Conservation (phyloP, 805 yeast genomes). For the Spencermartinsiella europaea region DNA sequence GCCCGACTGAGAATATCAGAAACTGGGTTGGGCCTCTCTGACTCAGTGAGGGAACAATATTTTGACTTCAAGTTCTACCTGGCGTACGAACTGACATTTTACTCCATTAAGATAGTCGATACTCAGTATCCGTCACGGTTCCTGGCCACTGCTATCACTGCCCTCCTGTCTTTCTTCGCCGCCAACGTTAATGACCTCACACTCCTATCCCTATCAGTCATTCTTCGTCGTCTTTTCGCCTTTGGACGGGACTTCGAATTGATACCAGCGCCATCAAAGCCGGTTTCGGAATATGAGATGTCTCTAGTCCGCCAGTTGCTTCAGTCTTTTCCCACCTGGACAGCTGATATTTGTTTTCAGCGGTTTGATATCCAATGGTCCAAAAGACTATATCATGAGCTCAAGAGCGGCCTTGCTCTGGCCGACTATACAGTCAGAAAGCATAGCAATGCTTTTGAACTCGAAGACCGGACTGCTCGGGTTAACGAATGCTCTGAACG, state of each 20-base stretch:
- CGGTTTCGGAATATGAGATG: constrained; percentile 36
- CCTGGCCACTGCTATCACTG: constrained; percentile 59
- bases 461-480: constrained; percentile 24
- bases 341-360: constrained; percentile 39
- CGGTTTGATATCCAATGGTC: constrained; percentile 28
- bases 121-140: constrained; percentile 78
- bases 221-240: constrained; percentile 57
- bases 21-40: constrained; percentile 6
- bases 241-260: constrained; percentile 49
- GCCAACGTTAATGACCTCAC: constrained; percentile 34
- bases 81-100: constrained; percentile 57
- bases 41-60: constrained; percentile 18
- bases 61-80: constrained; percentile 60
- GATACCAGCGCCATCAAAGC: constrained; percentile 41
- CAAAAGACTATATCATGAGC: constrained; percentile 30
- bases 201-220: constrained; percentile 35
- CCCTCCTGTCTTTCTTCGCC: constrained; percentile 50
- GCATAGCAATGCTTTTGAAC: constrained; percentile 21
- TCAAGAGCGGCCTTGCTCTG: constrained; percentile 27
- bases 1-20: constrained; percentile 32
- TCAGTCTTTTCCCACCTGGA: constrained; percentile 54
- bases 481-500: constrained; percentile 36
- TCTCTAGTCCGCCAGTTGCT: constrained; percentile 58
- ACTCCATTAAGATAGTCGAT: constrained; percentile 53
- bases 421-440: constrained; percentile 21